A percentile compares a stretch with the other conserved stretches of the same genome.
phyloP scores from a whole-genome alignment of 805 yeast species.

The Pichia cabralensis region DNA sequence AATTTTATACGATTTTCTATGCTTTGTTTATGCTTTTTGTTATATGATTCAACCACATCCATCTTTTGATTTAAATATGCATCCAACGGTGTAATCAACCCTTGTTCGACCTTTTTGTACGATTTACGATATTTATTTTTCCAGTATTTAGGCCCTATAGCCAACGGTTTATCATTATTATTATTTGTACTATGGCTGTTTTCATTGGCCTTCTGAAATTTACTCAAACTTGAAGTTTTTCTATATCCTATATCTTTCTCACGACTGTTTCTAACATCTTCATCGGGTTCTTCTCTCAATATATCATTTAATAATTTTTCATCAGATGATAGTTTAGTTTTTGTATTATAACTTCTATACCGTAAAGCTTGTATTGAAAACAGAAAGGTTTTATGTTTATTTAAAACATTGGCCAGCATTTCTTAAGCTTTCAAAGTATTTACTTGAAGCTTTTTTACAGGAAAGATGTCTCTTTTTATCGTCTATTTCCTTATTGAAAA shows the following conservation, averaged over 20 bases:
- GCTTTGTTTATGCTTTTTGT: slow-evolving; percentile 11
- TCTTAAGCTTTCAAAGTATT: too few relatives aligned
- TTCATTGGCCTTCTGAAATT: not conserved
- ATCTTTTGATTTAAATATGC: slow-evolving; percentile 16
- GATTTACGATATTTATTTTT: slow-evolving; percentile 12
- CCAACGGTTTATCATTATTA: not conserved
- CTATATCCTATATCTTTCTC: not conserved
- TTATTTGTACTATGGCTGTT: not conserved
- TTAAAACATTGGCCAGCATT: too few relatives aligned
- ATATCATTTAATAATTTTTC: slow-evolving; percentile 11
- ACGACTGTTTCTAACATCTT: not conserved
- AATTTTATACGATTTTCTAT: slow-evolving; percentile 18
- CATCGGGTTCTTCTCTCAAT: slow-evolving; percentile 3
- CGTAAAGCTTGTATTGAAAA: too few relatives aligned
- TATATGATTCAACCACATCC: slow-evolving; percentile 18
- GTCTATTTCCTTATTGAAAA: too few relatives aligned
- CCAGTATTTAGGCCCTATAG: slow-evolving; percentile 16
- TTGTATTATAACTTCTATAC: too few relatives aligned
- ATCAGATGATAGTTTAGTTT: slow-evolving; percentile 10
- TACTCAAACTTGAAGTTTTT: not conserved
- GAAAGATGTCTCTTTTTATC: too few relatives aligned
- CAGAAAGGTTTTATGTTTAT: too few relatives aligned
- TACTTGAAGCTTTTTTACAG: too few relatives aligned
- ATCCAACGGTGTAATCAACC: slow-evolving; percentile 15
- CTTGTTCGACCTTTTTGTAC: slow-evolving; percentile 13